These are phyloP conservation scores for Boletus rubroflammeus DNA, from an alignment of 768 basidiomycete species.

Conservation along the genomic window DNA sequence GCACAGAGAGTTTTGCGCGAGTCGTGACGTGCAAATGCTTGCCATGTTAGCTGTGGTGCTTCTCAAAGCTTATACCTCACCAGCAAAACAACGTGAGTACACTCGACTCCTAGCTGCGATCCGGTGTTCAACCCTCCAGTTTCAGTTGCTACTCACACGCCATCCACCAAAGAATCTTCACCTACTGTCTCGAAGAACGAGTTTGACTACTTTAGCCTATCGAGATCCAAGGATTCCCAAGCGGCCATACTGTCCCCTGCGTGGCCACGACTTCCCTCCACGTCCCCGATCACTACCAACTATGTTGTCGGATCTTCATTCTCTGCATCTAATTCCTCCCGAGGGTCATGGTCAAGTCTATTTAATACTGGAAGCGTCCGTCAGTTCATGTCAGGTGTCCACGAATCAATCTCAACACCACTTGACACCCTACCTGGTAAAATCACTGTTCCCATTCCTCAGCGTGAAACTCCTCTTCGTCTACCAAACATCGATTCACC, in stretches of 20 bases:
- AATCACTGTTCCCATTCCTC: slow-evolving; percentile 26
- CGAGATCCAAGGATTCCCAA: slow-evolving; percentile 35
- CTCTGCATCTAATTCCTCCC: slow-evolving; percentile 58
- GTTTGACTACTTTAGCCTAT: slow-evolving; percentile 58
- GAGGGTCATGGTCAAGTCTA: slow-evolving; percentile 78
- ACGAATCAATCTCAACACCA: slow-evolving; percentile 46
- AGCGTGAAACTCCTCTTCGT: slow-evolving; percentile 18
- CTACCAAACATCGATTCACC: slow-evolving; percentile 29
- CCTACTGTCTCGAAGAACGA: slow-evolving; percentile 27
- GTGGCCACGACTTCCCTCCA: slow-evolving; percentile 48
- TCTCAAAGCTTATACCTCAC: slow-evolving; percentile 41
- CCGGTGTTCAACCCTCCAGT: neutral
- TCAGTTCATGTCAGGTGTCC: slow-evolving; percentile 63
- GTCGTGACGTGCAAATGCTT: slow-evolving; percentile 76
- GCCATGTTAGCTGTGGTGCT: slow-evolving; percentile 73
- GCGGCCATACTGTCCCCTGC: slow-evolving; percentile 44
- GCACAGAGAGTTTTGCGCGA: slow-evolving; percentile 39
- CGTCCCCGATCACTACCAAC: slow-evolving; percentile 40
- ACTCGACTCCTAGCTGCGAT: neutral
- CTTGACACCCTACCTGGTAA: slow-evolving; percentile 24
- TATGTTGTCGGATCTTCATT: slow-evolving; percentile 38
- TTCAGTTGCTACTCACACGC: slow-evolving; percentile 7
- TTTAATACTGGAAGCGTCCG: slow-evolving; percentile 65
- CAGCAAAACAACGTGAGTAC: slow-evolving; percentile 15
- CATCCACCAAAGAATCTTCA: slow-evolving; percentile 17